phyloP scores from a whole-genome alignment of 2,329 filamentous ascomycete species.

The Taxawa tesnikishii region DNA sequence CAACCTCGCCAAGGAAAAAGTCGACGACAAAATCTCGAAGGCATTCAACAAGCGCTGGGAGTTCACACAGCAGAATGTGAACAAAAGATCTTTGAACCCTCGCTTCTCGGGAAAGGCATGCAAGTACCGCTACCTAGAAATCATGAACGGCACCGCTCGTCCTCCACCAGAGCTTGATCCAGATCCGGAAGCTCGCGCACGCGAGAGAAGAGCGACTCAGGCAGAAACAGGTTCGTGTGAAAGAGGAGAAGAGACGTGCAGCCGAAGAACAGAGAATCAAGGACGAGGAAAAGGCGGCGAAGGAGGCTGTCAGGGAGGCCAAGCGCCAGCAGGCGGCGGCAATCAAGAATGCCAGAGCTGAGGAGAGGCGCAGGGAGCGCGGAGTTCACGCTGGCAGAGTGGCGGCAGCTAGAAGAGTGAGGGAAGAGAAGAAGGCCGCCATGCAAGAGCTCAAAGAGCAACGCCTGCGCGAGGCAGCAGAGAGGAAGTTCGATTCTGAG shows the following conservation, averaged over 20 bases:
- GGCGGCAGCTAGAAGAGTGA: too few relatives aligned
- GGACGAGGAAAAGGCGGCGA: constrained; percentile 6
- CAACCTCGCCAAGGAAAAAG: constrained; percentile 28
- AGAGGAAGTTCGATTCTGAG: too few relatives aligned
- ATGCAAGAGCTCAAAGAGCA: too few relatives aligned
- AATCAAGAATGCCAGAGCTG: constrained; percentile 1
- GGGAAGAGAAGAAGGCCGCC: too few relatives aligned
- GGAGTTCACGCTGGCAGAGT: too few relatives aligned
- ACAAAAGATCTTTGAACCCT: constrained; percentile 26
- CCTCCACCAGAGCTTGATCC: constrained; percentile 31
- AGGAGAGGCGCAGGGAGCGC: constrained; percentile 3
- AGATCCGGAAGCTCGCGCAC: constrained; percentile 24
- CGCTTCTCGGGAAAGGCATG: constrained; percentile 36
- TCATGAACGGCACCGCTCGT: constrained; percentile 30
- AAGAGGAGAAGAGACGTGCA: constrained; percentile 6
- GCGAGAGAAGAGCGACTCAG: constrained; percentile 16
- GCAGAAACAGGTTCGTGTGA: constrained; percentile 14
- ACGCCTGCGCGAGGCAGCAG: too few relatives aligned
- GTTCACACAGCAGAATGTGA: constrained; percentile 23
- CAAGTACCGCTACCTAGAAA: constrained; percentile 26
- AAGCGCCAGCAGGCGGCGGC: constrained; percentile 9
- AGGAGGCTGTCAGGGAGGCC: constrained; percentile 1
- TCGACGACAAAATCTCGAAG: constrained; percentile 26
- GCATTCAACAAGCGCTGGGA: constrained; percentile 31
- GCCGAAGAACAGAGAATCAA: constrained; percentile 7